Percentiles rank a stretch among this genome's conserved stretches.
phyloP scores from a whole-genome alignment of 129 eudicot genomes.

The Centella asiatica region DNA sequence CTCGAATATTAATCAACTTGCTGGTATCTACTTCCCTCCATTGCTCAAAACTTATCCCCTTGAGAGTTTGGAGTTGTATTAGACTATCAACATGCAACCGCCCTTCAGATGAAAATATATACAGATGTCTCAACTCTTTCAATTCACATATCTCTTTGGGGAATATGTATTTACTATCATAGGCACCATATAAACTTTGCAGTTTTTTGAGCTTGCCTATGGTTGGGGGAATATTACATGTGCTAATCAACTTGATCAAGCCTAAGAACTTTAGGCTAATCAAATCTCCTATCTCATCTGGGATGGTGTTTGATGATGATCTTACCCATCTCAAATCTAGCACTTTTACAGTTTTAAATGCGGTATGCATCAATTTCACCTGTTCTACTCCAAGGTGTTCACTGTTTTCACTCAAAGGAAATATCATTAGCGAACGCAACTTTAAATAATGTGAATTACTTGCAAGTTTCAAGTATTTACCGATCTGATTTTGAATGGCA shows the following conservation, averaged over 20 bases:
- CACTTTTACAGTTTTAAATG: not conserved
- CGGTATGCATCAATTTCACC: not conserved
- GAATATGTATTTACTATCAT: not conserved
- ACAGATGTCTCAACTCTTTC: not conserved
- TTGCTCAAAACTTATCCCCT: not conserved
- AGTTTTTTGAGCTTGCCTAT: not conserved
- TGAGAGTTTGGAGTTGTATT: too few relatives aligned
- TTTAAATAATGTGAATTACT: not conserved
- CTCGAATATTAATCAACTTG: not conserved
- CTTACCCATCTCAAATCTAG: not conserved
- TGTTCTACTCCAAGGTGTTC: not conserved
- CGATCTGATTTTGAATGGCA: not conserved
- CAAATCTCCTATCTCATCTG: not conserved
- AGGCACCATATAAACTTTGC: not conserved
- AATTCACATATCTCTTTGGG: not conserved
- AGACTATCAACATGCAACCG: too few relatives aligned
- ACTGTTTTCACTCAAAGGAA: not conserved
- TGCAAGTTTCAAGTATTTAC: not conserved
- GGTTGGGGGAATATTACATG: not conserved
- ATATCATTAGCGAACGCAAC: not conserved
- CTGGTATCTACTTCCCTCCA: not conserved
- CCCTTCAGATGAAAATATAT: rapidly evolving
- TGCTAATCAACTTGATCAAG: not conserved
- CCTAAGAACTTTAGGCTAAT: not conserved
- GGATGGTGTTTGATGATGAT: not conserved